A percentile compares a stretch with the other conserved stretches of the same genome.
phyloP scores from a whole-genome alignment of 805 yeast species.

The baker's yeast (Saccharomyces cerevisiae) region DNA sequence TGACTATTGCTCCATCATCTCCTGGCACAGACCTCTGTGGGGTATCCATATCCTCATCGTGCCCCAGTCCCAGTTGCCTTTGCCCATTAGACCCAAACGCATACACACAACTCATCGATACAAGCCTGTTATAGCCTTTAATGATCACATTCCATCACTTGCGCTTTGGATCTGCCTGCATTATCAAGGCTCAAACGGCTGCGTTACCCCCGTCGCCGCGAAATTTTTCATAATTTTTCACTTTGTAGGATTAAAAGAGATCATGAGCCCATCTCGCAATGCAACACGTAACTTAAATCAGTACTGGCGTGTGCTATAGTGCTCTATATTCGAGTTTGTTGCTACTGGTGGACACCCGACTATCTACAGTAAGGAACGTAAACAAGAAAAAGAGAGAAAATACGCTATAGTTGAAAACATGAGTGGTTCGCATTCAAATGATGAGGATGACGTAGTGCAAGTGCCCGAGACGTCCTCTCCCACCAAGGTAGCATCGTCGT shows the following conservation, averaged over 20 bases:
- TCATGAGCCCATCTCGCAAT: background rate
- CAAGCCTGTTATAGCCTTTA: slow-evolving; percentile 2
- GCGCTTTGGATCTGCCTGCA: slow-evolving; percentile 3
- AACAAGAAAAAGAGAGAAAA: background rate
- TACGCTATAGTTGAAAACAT: background rate
- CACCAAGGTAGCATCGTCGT: slow-evolving; percentile 18
- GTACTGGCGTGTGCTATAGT: background rate
- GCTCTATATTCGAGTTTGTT: background rate
- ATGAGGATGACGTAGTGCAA: slow-evolving; percentile 31
- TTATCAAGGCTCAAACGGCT: background rate
- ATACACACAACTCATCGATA: slow-evolving; percentile 14
- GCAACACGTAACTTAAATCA: background rate
- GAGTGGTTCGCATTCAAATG: slow-evolving; percentile 8
- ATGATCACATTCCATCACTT: background rate
- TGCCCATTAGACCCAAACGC: slow-evolving; percentile 83
- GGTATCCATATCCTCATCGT: slow-evolving; percentile 38
- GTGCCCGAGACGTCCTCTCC: slow-evolving; percentile 46
- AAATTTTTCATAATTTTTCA: background rate
- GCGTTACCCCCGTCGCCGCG: background rate
- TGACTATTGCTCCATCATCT: slow-evolving; percentile 21
- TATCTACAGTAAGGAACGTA: background rate
- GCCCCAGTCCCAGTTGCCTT: slow-evolving; percentile 62
- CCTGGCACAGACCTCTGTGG: slow-evolving; percentile 21
- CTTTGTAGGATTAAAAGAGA: background rate
- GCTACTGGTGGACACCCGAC: background rate